Evolutionary conservation across 2,329 filamentous ascomycete species (phyloP).

Genomic region (Claviceps africana): DNA sequence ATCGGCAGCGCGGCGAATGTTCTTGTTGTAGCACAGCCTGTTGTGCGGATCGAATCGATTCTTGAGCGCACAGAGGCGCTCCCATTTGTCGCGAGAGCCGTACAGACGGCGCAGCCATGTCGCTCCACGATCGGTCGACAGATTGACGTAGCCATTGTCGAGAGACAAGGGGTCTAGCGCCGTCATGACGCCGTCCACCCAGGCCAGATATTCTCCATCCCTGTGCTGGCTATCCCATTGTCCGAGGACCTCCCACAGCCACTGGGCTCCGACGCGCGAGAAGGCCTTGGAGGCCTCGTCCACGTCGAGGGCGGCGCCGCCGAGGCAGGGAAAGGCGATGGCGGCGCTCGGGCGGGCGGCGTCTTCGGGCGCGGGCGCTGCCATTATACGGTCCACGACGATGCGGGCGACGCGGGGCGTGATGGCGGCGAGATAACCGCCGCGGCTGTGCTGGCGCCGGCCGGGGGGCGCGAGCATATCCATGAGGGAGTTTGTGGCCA

Average conservation of each 20-base stretch:
- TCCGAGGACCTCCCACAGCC: neutral
- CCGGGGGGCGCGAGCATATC: neutral
- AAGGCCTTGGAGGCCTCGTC: neutral
- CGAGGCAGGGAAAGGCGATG: neutral
- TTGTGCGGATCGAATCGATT: neutral
- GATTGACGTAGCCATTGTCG: neutral
- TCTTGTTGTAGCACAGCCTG: neutral
- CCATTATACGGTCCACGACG: neutral
- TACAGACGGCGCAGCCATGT: conserved; percentile 2
- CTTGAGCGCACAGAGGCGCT: conserved; percentile 2
- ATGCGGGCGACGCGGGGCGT: neutral
- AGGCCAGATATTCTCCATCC: neutral
- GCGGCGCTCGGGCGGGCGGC: neutral
- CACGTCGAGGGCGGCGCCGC: neutral
- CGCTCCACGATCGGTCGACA: neutral
- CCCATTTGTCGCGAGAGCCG: conserved; percentile 1
- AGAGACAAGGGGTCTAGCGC: neutral
- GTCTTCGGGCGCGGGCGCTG: neutral
- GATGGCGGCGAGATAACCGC: neutral
- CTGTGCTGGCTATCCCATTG: neutral
- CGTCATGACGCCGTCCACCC: neutral
- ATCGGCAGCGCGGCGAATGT: neutral
- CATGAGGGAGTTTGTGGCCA: neutral
- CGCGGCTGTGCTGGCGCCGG: neutral
- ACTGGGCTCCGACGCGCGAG: neutral